Base-by-base conservation (phyloP, 768 basidiomycete genomes). In the Pholiota microspora region DNA sequence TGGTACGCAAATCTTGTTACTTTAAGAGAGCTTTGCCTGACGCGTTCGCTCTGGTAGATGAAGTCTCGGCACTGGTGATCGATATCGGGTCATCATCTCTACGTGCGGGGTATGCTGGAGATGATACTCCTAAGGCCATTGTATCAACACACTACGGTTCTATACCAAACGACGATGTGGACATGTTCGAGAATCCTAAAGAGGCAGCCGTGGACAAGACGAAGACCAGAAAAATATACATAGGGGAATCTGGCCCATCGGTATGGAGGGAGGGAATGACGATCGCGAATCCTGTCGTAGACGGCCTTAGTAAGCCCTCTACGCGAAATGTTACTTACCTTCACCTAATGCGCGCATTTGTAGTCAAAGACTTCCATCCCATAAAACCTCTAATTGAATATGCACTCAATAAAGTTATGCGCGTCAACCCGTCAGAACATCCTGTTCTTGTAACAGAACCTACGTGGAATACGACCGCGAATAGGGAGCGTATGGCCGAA, bases 31-130 rank as follows among this genome's bases (percentile, higher is more conserved):
- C 38, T 46, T 45, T 10, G 56, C 27, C 53, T 56, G 16, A 64
- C 56, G 28, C 47, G 34, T 53, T 29, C 49, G n/a, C 29, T 32
- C 36, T 4, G 31, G 16, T 58, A 97, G 95, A 98, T 68, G 95
- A 98, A 75, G 94, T 98, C n/a, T 89, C 94, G 31, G 97, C 96
- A 27, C 76, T 98, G 49, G 97, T 98, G 21, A 75, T 99, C 32
- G 97, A 99, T 75, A 89, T 98, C 67, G 97, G 97, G 25, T 78
- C 90, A 9, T 88, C 89, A 23, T 89, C 93, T 7, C 74, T 95
- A 51, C 87, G 97, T 67, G 93, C 94, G 9, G 97, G 97, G 50
- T 97, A 98, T 70, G 96, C 97, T 9, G 97, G 97, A 44, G 96
- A 98, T 71, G 97, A 98, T 65, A 83, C 89, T 9, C 97, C 97